Base-by-base conservation (phyloP, 192 early-diverging fungal genomes). In the Coemansia sp. region DNA sequence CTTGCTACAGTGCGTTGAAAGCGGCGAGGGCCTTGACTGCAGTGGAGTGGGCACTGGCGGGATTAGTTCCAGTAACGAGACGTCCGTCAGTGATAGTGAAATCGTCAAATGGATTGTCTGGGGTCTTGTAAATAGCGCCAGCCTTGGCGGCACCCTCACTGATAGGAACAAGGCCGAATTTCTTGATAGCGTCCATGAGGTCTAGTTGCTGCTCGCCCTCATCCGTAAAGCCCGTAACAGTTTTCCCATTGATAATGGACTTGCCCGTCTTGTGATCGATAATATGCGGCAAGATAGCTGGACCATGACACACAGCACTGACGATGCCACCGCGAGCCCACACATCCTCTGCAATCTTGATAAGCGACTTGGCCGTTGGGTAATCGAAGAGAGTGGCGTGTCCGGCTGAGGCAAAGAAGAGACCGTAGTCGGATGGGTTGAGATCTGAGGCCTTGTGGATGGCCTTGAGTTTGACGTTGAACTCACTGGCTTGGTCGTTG, bases 191-290 rank as follows among this genome's bases (percentile, higher is more conserved):
- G 27, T 77, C 62, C 57, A 79, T 76, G 6, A 89, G 41, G 3
- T 68, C 60, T 43, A 90, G 65, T 31, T 73, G 63, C 11, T 83
- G 79, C 63, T 94, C 93, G 61, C 92, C 93, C 54, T 73, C 70
- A 67, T 90, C 88, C 16, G 90, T 85, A 71, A 94, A 94, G 16
- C 90, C 91, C 0, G 93, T 94, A 18, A 94, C 87, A 1, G 75
- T 82, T 60, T 86, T 91, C 29, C 90, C 91, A 33, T 78, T 71
- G 31, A 92, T 74, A 43, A 94, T 71, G 7, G 84, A 82, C 27
- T 83, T 85, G 4, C 91, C 92, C 9, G 78, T 85, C 5, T 42
- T 27, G n/a, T 24, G n/a, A 31, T 91, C 88, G 67, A 78, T 90
- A 41, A 92, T 80, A 22, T 85, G 70, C 0, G 87, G 88, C 67